phyloP scores from a whole-genome alignment of 495 filamentous ascomycete genomes.

The Daldinia grandis region DNA sequence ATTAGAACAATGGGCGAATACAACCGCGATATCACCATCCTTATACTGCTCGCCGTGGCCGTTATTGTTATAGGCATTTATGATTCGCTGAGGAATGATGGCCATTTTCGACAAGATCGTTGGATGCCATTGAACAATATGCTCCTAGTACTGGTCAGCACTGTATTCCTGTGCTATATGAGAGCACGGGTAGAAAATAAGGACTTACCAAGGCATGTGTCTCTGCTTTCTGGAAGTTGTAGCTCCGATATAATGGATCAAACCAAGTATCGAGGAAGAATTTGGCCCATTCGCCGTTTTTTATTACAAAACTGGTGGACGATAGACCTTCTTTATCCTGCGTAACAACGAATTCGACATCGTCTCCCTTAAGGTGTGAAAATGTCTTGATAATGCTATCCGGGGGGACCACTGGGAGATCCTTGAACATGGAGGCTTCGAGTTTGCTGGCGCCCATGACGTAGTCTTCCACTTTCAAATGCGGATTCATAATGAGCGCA shows the following conservation, averaged over 20 bases:
- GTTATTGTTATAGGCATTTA: constrained; percentile 75
- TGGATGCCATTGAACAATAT: constrained; percentile 98
- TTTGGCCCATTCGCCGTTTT: constrained; percentile 85
- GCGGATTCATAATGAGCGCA: constrained; percentile 89
- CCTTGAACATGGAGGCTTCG: constrained; percentile 82
- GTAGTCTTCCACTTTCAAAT: constrained; percentile 70
- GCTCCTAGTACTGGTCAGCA: constrained; percentile 67
- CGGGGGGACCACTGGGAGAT: constrained; percentile 88
- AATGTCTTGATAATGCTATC: constrained; percentile 98
- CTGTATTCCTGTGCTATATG: background rate
- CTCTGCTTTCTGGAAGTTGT: constrained; percentile 96
- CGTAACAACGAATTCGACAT: constrained; percentile 83
- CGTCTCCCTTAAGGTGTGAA: constrained; percentile 73
- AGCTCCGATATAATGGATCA: constrained; percentile 88
- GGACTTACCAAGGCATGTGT: constrained; percentile 83
- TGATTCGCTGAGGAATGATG: constrained; percentile 78
- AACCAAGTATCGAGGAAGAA: constrained; percentile 98
- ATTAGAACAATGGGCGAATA: constrained; percentile 75
- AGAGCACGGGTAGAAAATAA: background rate
- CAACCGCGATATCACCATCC: constrained; percentile 87
- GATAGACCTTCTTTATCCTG: constrained; percentile 86
- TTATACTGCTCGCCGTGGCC: constrained; percentile 64
- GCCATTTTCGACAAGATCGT: constrained; percentile 90
- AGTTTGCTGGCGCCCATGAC: constrained; percentile 72
- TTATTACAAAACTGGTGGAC: constrained; percentile 78